Base-by-base conservation (phyloP, 805 yeast genomes). In the Candida manassasensis region DNA sequence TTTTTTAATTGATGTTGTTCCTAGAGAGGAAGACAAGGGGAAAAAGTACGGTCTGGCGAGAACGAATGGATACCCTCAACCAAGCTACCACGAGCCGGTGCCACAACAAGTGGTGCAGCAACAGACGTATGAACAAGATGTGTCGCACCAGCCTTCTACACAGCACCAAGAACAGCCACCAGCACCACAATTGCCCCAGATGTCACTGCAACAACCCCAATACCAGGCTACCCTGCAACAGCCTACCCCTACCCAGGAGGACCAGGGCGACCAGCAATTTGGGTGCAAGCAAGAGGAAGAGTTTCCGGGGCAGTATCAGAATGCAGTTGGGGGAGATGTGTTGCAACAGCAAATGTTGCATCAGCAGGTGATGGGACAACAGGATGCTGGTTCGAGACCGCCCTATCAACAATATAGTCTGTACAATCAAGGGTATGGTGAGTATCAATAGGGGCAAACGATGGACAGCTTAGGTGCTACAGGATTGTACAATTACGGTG, bases 1-100 rank as follows among this genome's bases (percentile, higher is more conserved):
- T 54, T 93, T 93, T 54, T 64, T 93, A 37, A 93, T 93, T 47
- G 99, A 93, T 55, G 87, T 93, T 19, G 97, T 90, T 4, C 97
- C 98, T 4, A 69, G 97, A 38, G 95, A 84, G 48, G 88, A 81
- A 52, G 87, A 79, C 50, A 77, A 71, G 57, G 76, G 75, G 4
- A 75, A 71, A 42, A 67, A 62, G 38, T 52, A 51, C 32, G 25
- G 46, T 6, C 56, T 44, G 37, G 28, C 52, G 9, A 41, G 59
- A 28, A 39, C 59, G 8, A 45, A 39, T 12, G 43, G 50, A 19
- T 57, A 49, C 29, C 31, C 17, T 5, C 43, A 26, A 14, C 36
- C 25, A 13, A 34, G 19, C 11, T 28, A 24, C 12, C 33, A 25
- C 21, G 30, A 29, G 16, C 32, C 32, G 32, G 27, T 14, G 21